Conservation (phyloP, 169 alveolate genomes). For the Cryptosporidium sp. region DNA sequence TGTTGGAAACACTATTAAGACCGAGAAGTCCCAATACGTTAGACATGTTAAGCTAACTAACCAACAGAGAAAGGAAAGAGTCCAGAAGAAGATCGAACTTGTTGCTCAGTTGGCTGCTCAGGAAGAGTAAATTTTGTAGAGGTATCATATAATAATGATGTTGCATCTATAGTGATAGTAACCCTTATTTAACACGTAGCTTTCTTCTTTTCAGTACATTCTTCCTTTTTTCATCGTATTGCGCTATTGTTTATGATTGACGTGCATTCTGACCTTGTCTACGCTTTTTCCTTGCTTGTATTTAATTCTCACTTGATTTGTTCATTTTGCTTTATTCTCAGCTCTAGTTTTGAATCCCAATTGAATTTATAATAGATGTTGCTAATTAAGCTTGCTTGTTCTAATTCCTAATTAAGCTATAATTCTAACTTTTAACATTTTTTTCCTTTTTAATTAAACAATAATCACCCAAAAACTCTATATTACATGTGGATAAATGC, state of each 20-base stretch:
- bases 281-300: neutral
- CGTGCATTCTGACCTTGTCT: neutral
- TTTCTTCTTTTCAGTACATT: neutral
- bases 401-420: too few relatives aligned
- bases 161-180: conserved; percentile 59
- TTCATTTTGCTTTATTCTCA: neutral
- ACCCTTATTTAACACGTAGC: conserved; percentile 30
- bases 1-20: conserved; percentile 88
- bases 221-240: neutral
- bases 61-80: conserved; percentile 94
- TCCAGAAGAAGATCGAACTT: conserved; percentile 90
- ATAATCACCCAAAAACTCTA: neutral
- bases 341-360: neutral
- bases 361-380: too few relatives aligned
- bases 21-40: conserved; percentile 92
- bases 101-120: conserved; percentile 80
- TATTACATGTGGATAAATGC: neutral
- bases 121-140: conserved; percentile 43
- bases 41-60: conserved; percentile 91
- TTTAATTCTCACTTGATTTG: neutral
- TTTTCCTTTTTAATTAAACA: too few relatives aligned
- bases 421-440: too few relatives aligned
- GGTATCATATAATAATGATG: conserved; percentile 38
- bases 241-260: too few relatives aligned
- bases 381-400: neutral